Evolutionary conservation across 768 basidiomycete species (phyloP).

Genomic region (Russula sp.): DNA sequence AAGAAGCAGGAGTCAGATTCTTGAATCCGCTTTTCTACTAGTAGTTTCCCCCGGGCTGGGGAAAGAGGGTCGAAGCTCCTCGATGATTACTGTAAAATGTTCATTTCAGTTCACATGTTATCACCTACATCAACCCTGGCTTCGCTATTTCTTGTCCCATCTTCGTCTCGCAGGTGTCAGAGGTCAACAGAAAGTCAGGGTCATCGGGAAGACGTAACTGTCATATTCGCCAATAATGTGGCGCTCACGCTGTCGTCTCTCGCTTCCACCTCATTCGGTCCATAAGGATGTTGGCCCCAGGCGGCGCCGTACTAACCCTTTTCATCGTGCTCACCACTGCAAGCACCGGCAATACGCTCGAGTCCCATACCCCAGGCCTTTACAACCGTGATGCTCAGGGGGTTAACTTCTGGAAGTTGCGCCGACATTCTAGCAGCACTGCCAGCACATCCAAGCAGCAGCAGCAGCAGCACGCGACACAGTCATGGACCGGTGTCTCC

Average conservation of each 20-base stretch:
- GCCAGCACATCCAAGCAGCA: conserved; percentile 16
- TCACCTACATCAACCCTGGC: no score
- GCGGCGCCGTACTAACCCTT: neutral
- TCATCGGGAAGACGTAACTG: neutral
- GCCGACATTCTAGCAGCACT: neutral
- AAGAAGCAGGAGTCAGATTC: no score
- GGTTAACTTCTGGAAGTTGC: conserved; percentile 62
- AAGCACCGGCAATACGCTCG: neutral
- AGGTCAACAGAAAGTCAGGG: no score
- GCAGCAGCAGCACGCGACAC: neutral
- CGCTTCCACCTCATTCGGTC: neutral
- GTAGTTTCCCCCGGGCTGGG: no score
- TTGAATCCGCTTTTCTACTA: no score
- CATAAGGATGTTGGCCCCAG: neutral
- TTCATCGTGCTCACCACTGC: conserved; percentile 1
- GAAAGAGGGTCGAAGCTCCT: no score
- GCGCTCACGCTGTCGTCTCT: neutral
- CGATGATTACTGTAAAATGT: no score
- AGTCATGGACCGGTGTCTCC: neutral
- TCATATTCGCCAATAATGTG: neutral
- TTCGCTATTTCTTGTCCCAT: no score
- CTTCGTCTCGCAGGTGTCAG: no score
- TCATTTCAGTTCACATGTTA: no score
- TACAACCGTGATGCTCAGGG: conserved; percentile 50
- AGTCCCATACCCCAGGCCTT: neutral